Evolutionary conservation across 2,329 filamentous ascomycete genomes (phyloP).

Genomic region (Fusarium circinatum): DNA sequence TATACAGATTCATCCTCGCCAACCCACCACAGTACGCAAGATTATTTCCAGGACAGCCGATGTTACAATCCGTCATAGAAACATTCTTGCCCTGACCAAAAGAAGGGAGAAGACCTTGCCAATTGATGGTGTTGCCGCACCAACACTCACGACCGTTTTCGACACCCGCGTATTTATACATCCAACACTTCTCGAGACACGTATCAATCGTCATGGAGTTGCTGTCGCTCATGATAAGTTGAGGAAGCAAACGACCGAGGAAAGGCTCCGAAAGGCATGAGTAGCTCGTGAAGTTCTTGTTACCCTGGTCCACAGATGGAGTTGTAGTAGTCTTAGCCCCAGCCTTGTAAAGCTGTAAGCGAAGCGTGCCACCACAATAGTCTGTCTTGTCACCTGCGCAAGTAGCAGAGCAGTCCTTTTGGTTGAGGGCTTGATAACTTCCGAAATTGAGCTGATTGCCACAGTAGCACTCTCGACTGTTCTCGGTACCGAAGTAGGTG

Average conservation of each 20-base stretch:
- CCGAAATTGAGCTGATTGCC: conserved; percentile 47
- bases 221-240: conserved; percentile 45
- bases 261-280: conserved; percentile 50
- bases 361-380: conserved; percentile 50
- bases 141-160: conserved; percentile 54
- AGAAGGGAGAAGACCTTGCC: conserved; percentile 36
- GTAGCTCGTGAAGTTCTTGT: conserved; percentile 52
- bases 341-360: conserved; percentile 48
- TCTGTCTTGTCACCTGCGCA: conserved; percentile 48
- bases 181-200: conserved; percentile 48
- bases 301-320: conserved; percentile 47
- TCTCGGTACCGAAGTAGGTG: conserved; percentile 49
- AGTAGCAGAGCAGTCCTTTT: conserved; percentile 48
- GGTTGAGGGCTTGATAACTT: conserved; percentile 42
- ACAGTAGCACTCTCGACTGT: conserved; percentile 54
- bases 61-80: conserved; percentile 46
- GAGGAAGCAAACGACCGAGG: conserved; percentile 46
- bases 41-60: conserved; percentile 49
- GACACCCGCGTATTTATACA: conserved; percentile 50
- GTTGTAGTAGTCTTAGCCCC: conserved; percentile 17
- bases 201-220: conserved; percentile 48
- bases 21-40: conserved; percentile 48
- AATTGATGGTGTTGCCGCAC: conserved; percentile 49
- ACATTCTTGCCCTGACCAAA: conserved; percentile 45
- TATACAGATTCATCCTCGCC: conserved; percentile 48